Conservation (phyloP, 1,284 basidiomycete genomes). For the Veloboletus limbatus region DNA sequence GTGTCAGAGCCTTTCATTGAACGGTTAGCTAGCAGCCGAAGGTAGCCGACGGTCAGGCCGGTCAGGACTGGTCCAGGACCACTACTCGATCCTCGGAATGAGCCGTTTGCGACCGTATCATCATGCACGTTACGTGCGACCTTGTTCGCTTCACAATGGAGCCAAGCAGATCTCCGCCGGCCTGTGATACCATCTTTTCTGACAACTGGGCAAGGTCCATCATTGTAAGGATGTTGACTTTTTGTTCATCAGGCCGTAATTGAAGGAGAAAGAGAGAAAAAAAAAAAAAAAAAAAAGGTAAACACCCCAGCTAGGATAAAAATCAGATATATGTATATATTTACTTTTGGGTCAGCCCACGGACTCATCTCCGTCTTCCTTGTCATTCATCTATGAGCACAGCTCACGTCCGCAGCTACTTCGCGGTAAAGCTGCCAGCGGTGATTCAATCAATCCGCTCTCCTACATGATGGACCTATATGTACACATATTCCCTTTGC, state of each 20-base stretch:
- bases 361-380: slow-evolving; percentile 13
- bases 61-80: too few relatives aligned
- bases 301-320: neutral
- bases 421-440: slow-evolving; percentile 26
- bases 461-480: neutral
- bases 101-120: neutral
- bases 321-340: slow-evolving; percentile 1
- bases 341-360: slow-evolving; percentile 2
- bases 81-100: too few relatives aligned
- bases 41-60: too few relatives aligned
- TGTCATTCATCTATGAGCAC: neutral
- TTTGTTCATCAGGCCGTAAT: neutral
- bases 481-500: too few relatives aligned
- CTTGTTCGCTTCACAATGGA: neutral
- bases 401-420: slow-evolving; percentile 18
- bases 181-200: neutral
- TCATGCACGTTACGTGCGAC: slow-evolving; percentile 1
- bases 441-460: neutral
- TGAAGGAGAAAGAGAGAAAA: neutral
- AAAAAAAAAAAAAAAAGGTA: too few relatives aligned
- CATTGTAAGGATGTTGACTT: slow-evolving; percentile 14
- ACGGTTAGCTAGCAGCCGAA: too few relatives aligned
- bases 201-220: neutral
- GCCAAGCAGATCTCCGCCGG: slow-evolving; percentile 8
- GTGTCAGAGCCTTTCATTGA: slow-evolving; percentile 2